phyloP scores from a whole-genome alignment of 495 filamentous ascomycete species.

The Neurospora sp. region DNA sequence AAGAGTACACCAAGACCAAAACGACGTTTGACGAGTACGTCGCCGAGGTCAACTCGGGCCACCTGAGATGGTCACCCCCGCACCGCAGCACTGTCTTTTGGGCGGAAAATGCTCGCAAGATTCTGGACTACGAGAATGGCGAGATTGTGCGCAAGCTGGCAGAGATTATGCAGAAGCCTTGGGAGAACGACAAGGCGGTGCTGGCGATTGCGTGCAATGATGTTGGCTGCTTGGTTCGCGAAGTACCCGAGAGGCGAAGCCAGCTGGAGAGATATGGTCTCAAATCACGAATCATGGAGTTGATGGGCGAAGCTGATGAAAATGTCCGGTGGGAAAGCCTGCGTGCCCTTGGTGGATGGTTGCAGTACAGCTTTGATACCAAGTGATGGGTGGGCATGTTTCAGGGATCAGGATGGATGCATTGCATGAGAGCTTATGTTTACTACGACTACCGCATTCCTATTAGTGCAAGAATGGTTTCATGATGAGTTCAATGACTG shows the following conservation, averaged over 20 bases:
- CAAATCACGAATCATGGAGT: constrained; percentile 86
- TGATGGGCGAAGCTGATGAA: constrained; percentile 89
- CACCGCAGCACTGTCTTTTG: constrained; percentile 87
- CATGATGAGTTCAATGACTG: neutral
- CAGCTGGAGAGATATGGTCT: constrained; percentile 85
- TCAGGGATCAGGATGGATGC: neutral
- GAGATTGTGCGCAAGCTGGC: constrained; percentile 73
- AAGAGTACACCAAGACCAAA: constrained; percentile 91
- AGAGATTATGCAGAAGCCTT: constrained; percentile 75
- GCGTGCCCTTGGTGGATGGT: constrained; percentile 84
- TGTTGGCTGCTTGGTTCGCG: constrained; percentile 77
- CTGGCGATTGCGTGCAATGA: constrained; percentile 95
- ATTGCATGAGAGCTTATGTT: neutral
- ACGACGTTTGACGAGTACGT: constrained; percentile 97
- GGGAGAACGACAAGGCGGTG: constrained; percentile 91
- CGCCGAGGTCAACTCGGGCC: constrained; percentile 77
- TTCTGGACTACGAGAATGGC: constrained; percentile 74
- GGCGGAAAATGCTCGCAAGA: constrained; percentile 88
- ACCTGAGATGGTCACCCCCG: constrained; percentile 90
- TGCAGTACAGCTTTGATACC: constrained; percentile 77
- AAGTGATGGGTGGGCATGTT: constrained; percentile 22
- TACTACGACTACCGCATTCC: neutral
- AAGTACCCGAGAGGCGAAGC: constrained; percentile 73
- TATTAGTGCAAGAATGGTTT: neutral
- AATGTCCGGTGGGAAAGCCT: constrained; percentile 91